phyloP scores from a whole-genome alignment of 2,329 filamentous ascomycete genomes.

The Trichoderma sp. region DNA sequence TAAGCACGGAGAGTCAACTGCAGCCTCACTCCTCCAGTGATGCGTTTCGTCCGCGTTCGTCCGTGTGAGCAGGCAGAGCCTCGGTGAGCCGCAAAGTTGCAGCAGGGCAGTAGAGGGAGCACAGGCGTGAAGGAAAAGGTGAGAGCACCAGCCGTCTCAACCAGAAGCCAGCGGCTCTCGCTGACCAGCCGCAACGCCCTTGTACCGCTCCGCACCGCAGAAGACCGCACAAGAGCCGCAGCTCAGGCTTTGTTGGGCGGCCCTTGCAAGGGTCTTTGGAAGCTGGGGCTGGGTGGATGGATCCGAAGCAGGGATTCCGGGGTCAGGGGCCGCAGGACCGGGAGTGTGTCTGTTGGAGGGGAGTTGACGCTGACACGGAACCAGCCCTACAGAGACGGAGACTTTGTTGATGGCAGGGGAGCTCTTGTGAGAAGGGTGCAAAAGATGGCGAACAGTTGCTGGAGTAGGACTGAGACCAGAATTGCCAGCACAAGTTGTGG shows the following conservation, averaged over 20 bases:
- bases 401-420: neutral
- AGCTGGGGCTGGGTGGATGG: neutral
- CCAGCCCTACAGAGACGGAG: conserved; percentile 1
- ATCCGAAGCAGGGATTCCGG: conserved; percentile 9
- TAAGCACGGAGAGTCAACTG: too few relatives aligned
- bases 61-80: neutral
- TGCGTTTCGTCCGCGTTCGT: conserved; percentile 20
- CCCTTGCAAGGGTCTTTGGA: too few relatives aligned
- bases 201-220: conserved; percentile 5
- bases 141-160: too few relatives aligned
- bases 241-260: neutral
- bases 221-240: neutral
- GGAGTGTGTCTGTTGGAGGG: neutral
- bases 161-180: conserved; percentile 2
- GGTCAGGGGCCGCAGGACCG: conserved; percentile 1
- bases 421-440: neutral
- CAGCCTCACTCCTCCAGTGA: too few relatives aligned
- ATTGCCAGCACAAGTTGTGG: too few relatives aligned
- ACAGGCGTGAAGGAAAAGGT: too few relatives aligned
- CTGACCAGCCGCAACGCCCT: conserved; percentile 11
- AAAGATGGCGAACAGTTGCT: neutral
- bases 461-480: too few relatives aligned
- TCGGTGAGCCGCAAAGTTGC: conserved; percentile 3
- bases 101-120: neutral
- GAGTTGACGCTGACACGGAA: neutral